Conservation (phyloP, 83 land plant genomes). For the Larix sibirica region DNA sequence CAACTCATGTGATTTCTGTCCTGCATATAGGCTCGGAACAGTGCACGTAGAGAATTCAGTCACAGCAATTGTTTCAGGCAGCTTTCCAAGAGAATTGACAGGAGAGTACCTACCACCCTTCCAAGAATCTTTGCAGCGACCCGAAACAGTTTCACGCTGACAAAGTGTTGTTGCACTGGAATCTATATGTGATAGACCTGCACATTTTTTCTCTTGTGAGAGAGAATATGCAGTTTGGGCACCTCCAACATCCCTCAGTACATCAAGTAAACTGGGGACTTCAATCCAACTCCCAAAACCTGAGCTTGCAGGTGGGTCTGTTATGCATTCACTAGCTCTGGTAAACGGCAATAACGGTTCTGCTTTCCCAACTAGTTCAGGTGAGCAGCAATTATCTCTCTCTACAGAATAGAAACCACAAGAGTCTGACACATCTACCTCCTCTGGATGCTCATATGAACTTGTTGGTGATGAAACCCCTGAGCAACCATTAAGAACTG, state of each 20-base stretch:
- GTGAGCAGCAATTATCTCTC: neutral
- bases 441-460: neutral
- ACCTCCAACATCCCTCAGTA: neutral
- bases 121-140: neutral
- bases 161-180: neutral
- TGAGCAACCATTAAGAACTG: neutral
- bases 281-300: conserved; percentile 12
- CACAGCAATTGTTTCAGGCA: neutral
- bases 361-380: conserved; percentile 1
- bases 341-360: neutral
- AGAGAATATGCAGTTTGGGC: neutral
- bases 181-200: neutral
- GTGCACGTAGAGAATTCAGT: neutral
- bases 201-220: neutral
- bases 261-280: neutral
- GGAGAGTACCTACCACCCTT: neutral
- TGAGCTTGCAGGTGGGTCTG: neutral
- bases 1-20: neutral
- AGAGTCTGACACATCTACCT: neutral
- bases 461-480: neutral
- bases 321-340: neutral
- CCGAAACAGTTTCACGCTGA: neutral
- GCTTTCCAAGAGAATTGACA: conserved; percentile 7
- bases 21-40: conserved; percentile 6
- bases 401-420: conserved; percentile 2